These are phyloP conservation scores for Neofusicoccum cordaticola DNA, from an alignment of 2,329 filamentous ascomycete genomes.

Conservation along the genomic window DNA sequence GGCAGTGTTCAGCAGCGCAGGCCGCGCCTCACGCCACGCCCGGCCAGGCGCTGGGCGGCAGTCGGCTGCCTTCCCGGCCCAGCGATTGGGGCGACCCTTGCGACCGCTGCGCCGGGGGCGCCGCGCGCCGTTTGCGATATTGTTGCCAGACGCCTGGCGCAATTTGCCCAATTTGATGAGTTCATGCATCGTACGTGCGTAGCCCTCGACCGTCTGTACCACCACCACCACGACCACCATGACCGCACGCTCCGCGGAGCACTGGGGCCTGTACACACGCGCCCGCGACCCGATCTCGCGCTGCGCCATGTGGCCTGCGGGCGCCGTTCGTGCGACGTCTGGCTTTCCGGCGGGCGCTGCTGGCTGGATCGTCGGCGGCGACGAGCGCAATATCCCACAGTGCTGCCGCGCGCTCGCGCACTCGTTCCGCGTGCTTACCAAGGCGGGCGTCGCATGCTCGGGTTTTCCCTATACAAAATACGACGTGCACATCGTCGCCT, in stretches of 20 bases:
- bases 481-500: not conserved
- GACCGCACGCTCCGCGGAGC: not conserved
- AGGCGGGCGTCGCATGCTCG: not conserved
- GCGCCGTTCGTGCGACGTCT: not conserved
- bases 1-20: not conserved
- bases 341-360: not conserved
- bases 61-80: slow-evolving; percentile 8
- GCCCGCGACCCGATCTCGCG: not conserved
- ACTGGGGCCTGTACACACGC: not conserved
- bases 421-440: not conserved
- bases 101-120: not conserved
- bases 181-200: slow-evolving; percentile 15
- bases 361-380: not conserved
- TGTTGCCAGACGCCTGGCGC: slow-evolving; percentile 9
- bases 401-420: not conserved
- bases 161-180: slow-evolving; percentile 13
- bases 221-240: not conserved
- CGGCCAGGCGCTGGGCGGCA: not conserved
- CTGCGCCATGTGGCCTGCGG: not conserved
- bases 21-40: not conserved
- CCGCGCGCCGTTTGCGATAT: slow-evolving; percentile 7
- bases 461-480: not conserved
- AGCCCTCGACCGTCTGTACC: slow-evolving; percentile 2
- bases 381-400: slow-evolving; percentile 6
- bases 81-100: not conserved